These are phyloP conservation scores for Herpetomonas muscarum DNA, from an alignment of 208 protist species.

Conservation along the genomic window DNA sequence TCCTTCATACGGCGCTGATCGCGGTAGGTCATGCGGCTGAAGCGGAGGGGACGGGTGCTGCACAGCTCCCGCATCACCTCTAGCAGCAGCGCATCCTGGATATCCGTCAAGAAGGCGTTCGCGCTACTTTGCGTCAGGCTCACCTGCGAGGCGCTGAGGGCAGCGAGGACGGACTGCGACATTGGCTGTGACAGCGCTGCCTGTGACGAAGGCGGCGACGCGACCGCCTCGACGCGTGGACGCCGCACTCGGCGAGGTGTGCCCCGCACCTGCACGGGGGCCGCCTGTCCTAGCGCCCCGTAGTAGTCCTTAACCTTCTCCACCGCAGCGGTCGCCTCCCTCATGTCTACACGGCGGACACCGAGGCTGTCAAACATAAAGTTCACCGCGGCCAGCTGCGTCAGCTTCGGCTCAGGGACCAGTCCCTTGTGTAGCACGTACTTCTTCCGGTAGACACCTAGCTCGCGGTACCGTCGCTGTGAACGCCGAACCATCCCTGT, in stretches of 20 bases:
- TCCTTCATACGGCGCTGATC: conserved; percentile 25
- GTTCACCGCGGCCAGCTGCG: conserved; percentile 50
- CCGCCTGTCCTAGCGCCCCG: conserved; percentile 22
- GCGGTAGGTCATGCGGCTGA: conserved; percentile 26
- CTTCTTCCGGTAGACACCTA: conserved; percentile 1
- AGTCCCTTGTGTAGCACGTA: conserved; percentile 21
- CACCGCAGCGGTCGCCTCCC: conserved; percentile 29
- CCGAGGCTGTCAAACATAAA: conserved; percentile 44
- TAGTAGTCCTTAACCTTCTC: conserved; percentile 19
- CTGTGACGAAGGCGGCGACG: neutral
- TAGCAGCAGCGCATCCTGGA: conserved; percentile 48
- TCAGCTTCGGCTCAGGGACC: conserved; percentile 50
- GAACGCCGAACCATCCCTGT: neutral
- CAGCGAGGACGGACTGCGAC: conserved; percentile 6
- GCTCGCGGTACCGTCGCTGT: neutral
- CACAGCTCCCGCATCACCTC: conserved; percentile 46
- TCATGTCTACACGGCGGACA: conserved; percentile 12
- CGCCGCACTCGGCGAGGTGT: neutral
- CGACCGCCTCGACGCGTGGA: neutral
- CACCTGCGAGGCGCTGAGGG: conserved; percentile 12
- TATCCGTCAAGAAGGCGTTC: conserved; percentile 15
- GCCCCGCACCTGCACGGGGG: conserved; percentile 1
- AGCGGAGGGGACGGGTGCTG: conserved; percentile 18
- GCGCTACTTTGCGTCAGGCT: conserved; percentile 10
- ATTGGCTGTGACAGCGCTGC: conserved; percentile 1